phyloP scores from a whole-genome alignment of 306 rosid species.

The Prinsepia uniflora region DNA sequence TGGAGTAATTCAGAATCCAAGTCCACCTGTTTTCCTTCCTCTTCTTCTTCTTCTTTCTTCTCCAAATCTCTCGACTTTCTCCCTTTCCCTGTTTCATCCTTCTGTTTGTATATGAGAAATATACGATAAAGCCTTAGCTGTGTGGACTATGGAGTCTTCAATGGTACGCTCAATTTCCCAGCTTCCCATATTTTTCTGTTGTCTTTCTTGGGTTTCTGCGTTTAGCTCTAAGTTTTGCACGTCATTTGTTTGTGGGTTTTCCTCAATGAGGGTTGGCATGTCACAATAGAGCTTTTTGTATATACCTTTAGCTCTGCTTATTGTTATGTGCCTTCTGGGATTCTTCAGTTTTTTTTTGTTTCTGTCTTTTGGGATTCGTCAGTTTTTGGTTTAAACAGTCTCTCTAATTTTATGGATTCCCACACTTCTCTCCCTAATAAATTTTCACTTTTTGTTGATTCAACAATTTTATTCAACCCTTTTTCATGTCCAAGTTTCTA shows the following conservation, averaged over 20 bases:
- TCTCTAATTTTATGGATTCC: slow-evolving; percentile 22
- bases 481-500: not conserved
- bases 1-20: slow-evolving; percentile 35
- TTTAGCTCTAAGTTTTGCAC: not conserved
- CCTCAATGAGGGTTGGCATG: not conserved
- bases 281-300: not conserved
- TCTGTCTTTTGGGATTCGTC: slow-evolving; percentile 9
- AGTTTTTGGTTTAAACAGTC: slow-evolving; percentile 7
- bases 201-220: slow-evolving; percentile 16
- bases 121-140: slow-evolving; percentile 2
- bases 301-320: slow-evolving; percentile 12
- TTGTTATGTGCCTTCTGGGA: slow-evolving; percentile 9
- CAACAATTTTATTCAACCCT: not conserved
- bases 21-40: slow-evolving; percentile 24
- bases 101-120: slow-evolving; percentile 6
- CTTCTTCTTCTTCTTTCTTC: not conserved
- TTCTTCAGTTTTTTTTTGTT: slow-evolving; percentile 14
- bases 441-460: not conserved
- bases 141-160: not conserved
- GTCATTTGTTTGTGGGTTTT: slow-evolving; percentile 22
- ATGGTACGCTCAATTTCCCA: slow-evolving; percentile 12
- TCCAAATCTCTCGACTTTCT: slow-evolving; percentile 11
- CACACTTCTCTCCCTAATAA: not conserved
- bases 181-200: slow-evolving; percentile 6
- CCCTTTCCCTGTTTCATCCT: slow-evolving; percentile 26